These are phyloP conservation scores for Themeda triandra DNA, from an alignment of 176 grass and related monocot species.

Conservation along the genomic window DNA sequence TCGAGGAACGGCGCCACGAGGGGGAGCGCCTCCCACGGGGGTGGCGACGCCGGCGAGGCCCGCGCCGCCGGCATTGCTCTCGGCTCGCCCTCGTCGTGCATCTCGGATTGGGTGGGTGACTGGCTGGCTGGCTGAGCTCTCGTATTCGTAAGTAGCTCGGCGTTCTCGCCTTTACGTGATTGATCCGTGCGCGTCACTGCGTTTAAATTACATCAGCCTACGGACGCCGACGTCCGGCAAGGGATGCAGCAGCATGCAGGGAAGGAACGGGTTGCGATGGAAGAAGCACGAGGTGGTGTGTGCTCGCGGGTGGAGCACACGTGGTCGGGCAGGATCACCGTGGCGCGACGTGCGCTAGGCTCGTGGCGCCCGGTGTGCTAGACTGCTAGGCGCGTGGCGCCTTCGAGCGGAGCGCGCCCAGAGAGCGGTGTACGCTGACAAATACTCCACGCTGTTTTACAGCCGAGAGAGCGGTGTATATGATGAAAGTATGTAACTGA, in stretches of 20 bases:
- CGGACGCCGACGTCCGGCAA: not conserved
- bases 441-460: not conserved
- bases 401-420: conserved; percentile 16
- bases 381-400: not conserved
- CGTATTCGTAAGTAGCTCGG: not conserved
- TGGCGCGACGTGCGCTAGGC: conserved; percentile 16
- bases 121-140: not conserved
- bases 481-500: too few relatives aligned
- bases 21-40: conserved; percentile 50
- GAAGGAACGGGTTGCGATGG: not conserved
- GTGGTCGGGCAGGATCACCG: not conserved
- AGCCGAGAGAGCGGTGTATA: not conserved
- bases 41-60: not conserved
- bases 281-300: not conserved
- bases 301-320: conserved; percentile 26
- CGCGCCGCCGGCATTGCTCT: not conserved
- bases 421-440: not conserved
- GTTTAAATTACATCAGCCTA: not conserved
- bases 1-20: conserved; percentile 48
- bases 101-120: too few relatives aligned
- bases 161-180: not conserved
- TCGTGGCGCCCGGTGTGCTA: conserved; percentile 5
- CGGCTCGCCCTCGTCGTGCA: not conserved
- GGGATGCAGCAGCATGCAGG: not conserved
- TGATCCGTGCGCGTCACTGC: not conserved